These are phyloP conservation scores for Corylus americana DNA, from an alignment of 306 rosid species.

Conservation along the genomic window DNA sequence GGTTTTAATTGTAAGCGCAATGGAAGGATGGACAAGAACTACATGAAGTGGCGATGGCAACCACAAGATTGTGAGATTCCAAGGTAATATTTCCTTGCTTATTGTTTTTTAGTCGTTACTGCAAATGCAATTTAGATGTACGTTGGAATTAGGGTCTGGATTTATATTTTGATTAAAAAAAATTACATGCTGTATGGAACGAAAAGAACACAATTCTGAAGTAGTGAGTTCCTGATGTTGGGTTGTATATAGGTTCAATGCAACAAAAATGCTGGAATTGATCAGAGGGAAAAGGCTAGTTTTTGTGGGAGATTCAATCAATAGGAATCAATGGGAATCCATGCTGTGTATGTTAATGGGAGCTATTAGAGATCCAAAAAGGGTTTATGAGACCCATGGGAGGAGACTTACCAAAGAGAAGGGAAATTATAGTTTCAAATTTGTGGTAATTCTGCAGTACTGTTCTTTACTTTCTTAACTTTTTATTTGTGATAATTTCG, in stretches of 20 bases:
- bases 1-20: slow-evolving; percentile 85
- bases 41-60: slow-evolving; percentile 84
- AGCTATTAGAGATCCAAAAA: slow-evolving; percentile 70
- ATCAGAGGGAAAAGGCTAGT: slow-evolving; percentile 90
- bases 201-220: slow-evolving; percentile 14
- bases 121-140: slow-evolving; percentile 11
- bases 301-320: slow-evolving; percentile 94
- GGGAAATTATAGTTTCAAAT: slow-evolving; percentile 81
- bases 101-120: slow-evolving; percentile 4
- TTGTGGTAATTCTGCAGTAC: slow-evolving; percentile 64
- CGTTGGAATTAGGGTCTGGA: not conserved
- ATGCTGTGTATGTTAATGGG: slow-evolving; percentile 79
- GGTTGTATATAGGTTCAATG: slow-evolving; percentile 63
- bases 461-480: slow-evolving; percentile 12
- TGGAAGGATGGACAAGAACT: slow-evolving; percentile 78
- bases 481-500: not conserved
- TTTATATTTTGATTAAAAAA: slow-evolving; percentile 3
- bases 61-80: slow-evolving; percentile 65
- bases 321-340: slow-evolving; percentile 97
- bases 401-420: slow-evolving; percentile 78
- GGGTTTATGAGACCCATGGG: slow-evolving; percentile 74
- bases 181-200: not conserved
- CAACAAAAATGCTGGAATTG: slow-evolving; percentile 81
- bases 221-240: slow-evolving; percentile 24
- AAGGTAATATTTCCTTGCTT: slow-evolving; percentile 45